Base-by-base conservation (phyloP, 164 flowering plant species). In the Macadamia tetraphylla region DNA sequence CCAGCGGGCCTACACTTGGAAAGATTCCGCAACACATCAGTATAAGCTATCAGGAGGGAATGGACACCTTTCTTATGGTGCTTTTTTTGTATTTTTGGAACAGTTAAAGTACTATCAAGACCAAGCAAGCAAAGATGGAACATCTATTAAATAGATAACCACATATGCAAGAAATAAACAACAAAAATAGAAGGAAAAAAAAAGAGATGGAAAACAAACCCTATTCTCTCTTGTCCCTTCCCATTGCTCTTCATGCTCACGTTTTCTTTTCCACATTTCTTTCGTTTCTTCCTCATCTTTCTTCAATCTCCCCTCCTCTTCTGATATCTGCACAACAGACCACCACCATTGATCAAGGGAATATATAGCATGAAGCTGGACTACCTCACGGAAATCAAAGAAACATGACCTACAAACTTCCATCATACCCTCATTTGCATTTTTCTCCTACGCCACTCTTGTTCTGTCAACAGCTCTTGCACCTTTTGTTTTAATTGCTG, bases 181-280 rank as follows among this genome's bases (percentile, higher is more conserved):
- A 35, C 3, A 35, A 35, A 35, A 35, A 35, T 35, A 46, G 7
- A 8, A 46, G 23, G n/a, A 7, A 51, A 32, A 17, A 35, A 35
- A 63, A 66, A 53, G 3, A 17, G 14, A 46, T 14, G 57, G 15
- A 3, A 17, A 65, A 78, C 90, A 78, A 72, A 94, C 99, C 96
- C 99, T 81, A 40, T 92, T 18, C 73, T 92, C 99, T 79, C 99
- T 79, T 67, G 96, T 90, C 73, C 99, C 97, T 86, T 90, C 99
- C 99, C 99, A 95, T 78, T 95, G 96, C 77, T 95, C 97, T 76
- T 95, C 98, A 66, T 90, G 96, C 72, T 95, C 98, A 65, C 99
- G 96, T 80, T 95, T 95, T 76, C 88, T 84, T 79, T 95, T 95
- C 99, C 99, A 92, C 88, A 85, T 90, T 71, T 95, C 99, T 78